Evolutionary conservation across 1,284 basidiomycete genomes (phyloP).

Genomic region (Pterulicium gracile): DNA sequence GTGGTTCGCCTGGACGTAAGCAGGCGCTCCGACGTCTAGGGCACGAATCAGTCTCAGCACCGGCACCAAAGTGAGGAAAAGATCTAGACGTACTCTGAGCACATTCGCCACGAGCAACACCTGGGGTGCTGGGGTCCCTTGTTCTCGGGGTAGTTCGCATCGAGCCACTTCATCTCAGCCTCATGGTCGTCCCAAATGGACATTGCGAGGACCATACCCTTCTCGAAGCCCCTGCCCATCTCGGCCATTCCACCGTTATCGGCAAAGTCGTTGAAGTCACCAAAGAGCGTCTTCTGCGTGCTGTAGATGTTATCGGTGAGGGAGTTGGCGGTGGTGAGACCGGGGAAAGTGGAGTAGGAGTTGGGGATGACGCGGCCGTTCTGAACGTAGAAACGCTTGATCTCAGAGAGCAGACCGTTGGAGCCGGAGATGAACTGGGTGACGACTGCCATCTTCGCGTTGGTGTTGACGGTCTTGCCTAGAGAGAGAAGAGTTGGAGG

Average conservation of each 20-base stretch:
- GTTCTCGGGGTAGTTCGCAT: constrained; percentile 31
- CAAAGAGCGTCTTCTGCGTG: constrained; percentile 25
- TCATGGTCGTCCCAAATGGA: constrained; percentile 35
- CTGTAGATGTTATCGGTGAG: constrained; percentile 28
- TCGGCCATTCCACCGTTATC: constrained; percentile 28
- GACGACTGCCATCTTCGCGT: constrained; percentile 26
- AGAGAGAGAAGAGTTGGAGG: not conserved
- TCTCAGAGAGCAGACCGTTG: constrained; percentile 27
- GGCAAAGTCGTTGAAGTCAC: constrained; percentile 31
- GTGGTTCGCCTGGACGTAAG: constrained; percentile 25
- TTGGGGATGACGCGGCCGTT: constrained; percentile 29
- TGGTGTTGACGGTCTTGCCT: constrained; percentile 19
- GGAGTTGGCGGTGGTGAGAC: constrained; percentile 17
- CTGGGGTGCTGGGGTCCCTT: constrained; percentile 22
- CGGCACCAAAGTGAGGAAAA: too few species aligned
- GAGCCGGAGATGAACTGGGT: constrained; percentile 30
- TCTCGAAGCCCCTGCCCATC: constrained; percentile 25
- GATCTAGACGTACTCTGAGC: too few species aligned
- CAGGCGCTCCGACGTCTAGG: constrained; percentile 26
- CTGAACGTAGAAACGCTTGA: constrained; percentile 31
- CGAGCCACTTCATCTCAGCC: constrained; percentile 37
- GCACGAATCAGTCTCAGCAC: too few species aligned
- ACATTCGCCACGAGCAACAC: constrained; percentile 25
- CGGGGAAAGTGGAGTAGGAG: constrained; percentile 24
- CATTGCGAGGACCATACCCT: constrained; percentile 33